phyloP scores from a whole-genome alignment of 2,329 filamentous ascomycete genomes.

The Lecanicillium sp. region DNA sequence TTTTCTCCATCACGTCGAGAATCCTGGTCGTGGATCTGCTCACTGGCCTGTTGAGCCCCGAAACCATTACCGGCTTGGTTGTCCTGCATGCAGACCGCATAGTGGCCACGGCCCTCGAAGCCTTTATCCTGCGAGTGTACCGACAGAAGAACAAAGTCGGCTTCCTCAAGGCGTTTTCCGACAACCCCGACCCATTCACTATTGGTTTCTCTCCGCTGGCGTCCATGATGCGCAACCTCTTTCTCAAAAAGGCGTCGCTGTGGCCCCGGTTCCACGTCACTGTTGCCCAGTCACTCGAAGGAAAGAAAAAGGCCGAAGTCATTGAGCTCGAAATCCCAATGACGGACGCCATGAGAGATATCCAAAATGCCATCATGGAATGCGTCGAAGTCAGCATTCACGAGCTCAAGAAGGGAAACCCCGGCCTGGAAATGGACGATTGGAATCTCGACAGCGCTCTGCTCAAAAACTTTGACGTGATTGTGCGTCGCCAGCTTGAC shows the following conservation, averaged over 20 bases:
- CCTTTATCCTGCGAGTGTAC: constrained; percentile 90
- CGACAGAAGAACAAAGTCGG: constrained; percentile 89
- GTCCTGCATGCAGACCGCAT: constrained; percentile 85
- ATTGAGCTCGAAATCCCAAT: constrained; percentile 95
- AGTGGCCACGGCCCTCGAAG: constrained; percentile 80
- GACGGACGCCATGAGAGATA: constrained; percentile 87
- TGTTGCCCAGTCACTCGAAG: constrained; percentile 83
- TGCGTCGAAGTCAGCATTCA: constrained; percentile 93
- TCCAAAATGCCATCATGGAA: constrained; percentile 90
- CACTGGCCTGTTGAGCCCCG: constrained; percentile 72
- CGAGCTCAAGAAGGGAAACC: constrained; percentile 86
- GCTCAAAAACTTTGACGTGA: constrained; percentile 84
- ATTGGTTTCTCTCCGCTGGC: constrained; percentile 81
- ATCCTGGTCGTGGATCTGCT: constrained; percentile 92
- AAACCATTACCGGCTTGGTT: constrained; percentile 79
- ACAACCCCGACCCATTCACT: constrained; percentile 85
- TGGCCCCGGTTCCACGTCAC: constrained; percentile 93
- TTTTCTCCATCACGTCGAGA: constrained; percentile 92
- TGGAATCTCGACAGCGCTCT: constrained; percentile 94
- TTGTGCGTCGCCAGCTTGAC: constrained; percentile 82
- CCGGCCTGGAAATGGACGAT: constrained; percentile 88
- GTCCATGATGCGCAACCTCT: constrained; percentile 82
- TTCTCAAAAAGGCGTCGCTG: constrained; percentile 77
- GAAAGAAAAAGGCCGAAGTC: constrained; percentile 88
- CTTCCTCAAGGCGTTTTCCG: constrained; percentile 93